Percentiles rank a stretch among this genome's conserved stretches.
These are phyloP conservation scores for Aureobasidium lini DNA, from an alignment of 2,329 filamentous ascomycete species.

Conservation along the genomic window DNA sequence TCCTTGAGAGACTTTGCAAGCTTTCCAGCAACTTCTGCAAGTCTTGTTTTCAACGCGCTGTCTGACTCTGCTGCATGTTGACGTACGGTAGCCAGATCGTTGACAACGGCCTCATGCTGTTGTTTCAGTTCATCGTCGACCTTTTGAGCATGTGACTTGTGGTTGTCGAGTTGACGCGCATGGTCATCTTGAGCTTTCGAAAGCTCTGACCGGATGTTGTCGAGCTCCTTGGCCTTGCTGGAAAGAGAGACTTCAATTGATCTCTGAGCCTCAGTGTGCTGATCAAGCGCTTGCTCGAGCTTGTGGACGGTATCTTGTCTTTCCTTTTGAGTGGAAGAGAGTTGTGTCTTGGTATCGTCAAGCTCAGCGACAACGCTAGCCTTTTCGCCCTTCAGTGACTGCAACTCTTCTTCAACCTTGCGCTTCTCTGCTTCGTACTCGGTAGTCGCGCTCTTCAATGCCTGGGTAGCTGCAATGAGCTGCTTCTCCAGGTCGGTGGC, in stretches of 20 bases:
- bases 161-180: constrained; percentile 4
- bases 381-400: constrained; percentile 1
- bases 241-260: neutral
- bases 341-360: constrained; percentile 10
- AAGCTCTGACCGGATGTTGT: neutral
- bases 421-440: constrained; percentile 8
- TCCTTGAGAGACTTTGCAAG: constrained; percentile 16
- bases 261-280: constrained; percentile 12
- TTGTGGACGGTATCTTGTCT: neutral
- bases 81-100: neutral
- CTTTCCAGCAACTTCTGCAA: constrained; percentile 22
- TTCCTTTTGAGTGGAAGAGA: constrained; percentile 12
- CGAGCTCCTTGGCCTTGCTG: constrained; percentile 6
- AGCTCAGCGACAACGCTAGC: constrained; percentile 8
- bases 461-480: constrained; percentile 16
- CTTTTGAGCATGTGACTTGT: neutral
- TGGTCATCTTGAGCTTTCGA: constrained; percentile 7
- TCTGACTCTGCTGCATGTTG: constrained; percentile 14
- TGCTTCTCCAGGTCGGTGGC: constrained; percentile 16
- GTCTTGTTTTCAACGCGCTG: constrained; percentile 18
- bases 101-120: constrained; percentile 12
- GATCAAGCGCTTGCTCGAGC: neutral
- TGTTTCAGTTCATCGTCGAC: constrained; percentile 5
- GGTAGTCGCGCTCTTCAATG: neutral
- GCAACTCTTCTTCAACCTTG: constrained; percentile 9